Conservation (phyloP, 345 rosid species). For the Aquilaria malaccensis region DNA sequence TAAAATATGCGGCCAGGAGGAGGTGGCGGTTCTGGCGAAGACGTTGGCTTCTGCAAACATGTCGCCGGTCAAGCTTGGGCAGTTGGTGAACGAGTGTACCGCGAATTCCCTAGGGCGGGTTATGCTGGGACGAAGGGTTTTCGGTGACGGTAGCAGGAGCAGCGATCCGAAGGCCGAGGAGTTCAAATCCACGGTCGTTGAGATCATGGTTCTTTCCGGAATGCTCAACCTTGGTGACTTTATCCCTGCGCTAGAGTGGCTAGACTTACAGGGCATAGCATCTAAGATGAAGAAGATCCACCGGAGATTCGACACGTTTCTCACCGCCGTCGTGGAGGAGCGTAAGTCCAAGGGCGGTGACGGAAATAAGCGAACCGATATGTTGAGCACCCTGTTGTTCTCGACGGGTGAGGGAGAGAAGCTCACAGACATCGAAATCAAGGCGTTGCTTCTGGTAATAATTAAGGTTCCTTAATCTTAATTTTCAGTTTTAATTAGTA, state of each 20-base stretch:
- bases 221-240: conserved; percentile 85
- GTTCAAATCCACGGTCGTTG: conserved; percentile 85
- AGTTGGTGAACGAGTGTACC: conserved; percentile 56
- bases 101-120: conserved; percentile 72
- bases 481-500: neutral
- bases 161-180: conserved; percentile 67
- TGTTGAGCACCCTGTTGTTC: conserved; percentile 60
- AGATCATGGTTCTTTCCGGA: conserved; percentile 76
- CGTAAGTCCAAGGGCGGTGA: conserved; percentile 28
- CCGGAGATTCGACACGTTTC: conserved; percentile 60
- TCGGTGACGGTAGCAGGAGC: conserved; percentile 46
- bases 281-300: conserved; percentile 86
- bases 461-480: neutral
- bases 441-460: conserved; percentile 72
- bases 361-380: conserved; percentile 24
- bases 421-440: conserved; percentile 75
- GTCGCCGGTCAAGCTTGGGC: conserved; percentile 43
- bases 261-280: conserved; percentile 79
- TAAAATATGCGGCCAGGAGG: conserved; percentile 33
- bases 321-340: conserved; percentile 52
- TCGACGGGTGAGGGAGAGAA: conserved; percentile 32
- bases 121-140: conserved; percentile 64
- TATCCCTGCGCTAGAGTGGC: conserved; percentile 66
- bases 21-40: conserved; percentile 38
- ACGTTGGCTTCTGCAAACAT: conserved; percentile 45